A percentile compares a stretch with the other conserved stretches of the same genome.
Evolutionary conservation across 495 filamentous ascomycete species (phyloP).

Genomic region (Aspergillus carlsbadensis): DNA sequence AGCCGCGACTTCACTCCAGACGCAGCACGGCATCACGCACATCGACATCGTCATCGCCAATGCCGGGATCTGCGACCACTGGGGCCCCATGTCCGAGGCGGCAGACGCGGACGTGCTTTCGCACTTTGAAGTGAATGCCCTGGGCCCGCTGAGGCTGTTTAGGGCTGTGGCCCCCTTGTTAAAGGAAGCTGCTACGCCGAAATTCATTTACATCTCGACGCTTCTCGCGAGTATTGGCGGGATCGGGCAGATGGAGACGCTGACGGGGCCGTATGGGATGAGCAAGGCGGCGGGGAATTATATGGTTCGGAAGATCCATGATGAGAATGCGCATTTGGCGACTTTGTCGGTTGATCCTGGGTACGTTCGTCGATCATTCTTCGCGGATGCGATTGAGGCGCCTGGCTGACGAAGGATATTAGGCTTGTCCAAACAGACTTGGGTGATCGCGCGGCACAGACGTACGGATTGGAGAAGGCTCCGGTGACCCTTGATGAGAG

Average conservation of each 20-base stretch:
- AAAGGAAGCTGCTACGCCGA: constrained; percentile 22
- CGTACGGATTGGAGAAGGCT: constrained; percentile 15
- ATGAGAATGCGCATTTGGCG: constrained; percentile 31
- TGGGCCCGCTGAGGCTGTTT: constrained; percentile 37
- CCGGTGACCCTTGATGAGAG: constrained; percentile 20
- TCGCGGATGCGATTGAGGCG: too few relatives aligned
- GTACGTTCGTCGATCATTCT: too few relatives aligned
- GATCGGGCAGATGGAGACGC: constrained; percentile 20
- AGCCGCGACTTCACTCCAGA: constrained; percentile 4
- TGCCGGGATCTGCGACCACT: constrained; percentile 39
- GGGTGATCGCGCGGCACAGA: constrained; percentile 17
- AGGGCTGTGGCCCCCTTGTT: constrained; percentile 32
- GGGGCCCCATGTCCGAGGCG: constrained; percentile 20
- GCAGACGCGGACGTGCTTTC: constrained; percentile 27
- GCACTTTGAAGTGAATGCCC: constrained; percentile 41
- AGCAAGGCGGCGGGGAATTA: constrained; percentile 43
- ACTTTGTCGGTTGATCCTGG: constrained; percentile 38
- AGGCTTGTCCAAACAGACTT: constrained; percentile 25
- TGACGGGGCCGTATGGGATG: constrained; percentile 33
- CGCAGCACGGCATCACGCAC: constrained; percentile 14
- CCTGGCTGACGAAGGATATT: background rate
- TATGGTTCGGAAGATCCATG: constrained; percentile 36
- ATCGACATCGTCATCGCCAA: constrained; percentile 53
- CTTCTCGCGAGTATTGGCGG: constrained; percentile 25
- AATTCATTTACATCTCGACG: constrained; percentile 37